Conservation (phyloP, 345 rosid genomes). For the Hibiscus trionum region DNA sequence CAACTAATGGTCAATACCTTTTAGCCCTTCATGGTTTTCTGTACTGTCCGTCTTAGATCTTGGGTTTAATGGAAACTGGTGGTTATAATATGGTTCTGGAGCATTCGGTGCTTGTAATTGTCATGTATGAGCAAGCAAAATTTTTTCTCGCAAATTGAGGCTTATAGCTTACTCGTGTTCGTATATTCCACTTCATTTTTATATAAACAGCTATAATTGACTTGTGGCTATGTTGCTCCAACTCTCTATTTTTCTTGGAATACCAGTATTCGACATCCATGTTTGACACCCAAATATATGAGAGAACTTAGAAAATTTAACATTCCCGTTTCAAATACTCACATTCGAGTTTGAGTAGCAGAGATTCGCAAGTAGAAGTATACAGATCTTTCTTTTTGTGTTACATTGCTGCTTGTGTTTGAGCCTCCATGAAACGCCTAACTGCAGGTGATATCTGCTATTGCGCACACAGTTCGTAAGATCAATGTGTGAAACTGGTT, state of each 20-base stretch:
- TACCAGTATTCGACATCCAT: neutral
- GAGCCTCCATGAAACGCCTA: neutral
- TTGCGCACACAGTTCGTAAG: neutral
- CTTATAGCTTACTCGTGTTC: neutral
- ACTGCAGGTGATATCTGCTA: neutral
- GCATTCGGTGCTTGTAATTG: neutral
- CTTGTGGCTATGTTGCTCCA: neutral
- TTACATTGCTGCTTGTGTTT: neutral
- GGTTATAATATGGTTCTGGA: neutral
- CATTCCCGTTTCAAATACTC: neutral
- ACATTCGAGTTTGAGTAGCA: neutral
- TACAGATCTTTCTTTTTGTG: neutral
- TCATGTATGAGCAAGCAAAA: neutral
- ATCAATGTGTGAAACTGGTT: neutral
- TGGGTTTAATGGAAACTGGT: neutral
- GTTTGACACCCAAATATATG: neutral
- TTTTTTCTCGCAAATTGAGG: neutral
- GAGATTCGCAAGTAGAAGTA: neutral
- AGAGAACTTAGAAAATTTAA: neutral
- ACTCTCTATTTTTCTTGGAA: neutral
- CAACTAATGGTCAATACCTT: neutral
- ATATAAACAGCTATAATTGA: neutral
- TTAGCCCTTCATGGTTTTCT: neutral
- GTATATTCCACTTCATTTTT: no score
- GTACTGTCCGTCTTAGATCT: slow-evolving; percentile 6